Conservation (phyloP, 768 basidiomycete species). For the Calocybe gangraenosa region DNA sequence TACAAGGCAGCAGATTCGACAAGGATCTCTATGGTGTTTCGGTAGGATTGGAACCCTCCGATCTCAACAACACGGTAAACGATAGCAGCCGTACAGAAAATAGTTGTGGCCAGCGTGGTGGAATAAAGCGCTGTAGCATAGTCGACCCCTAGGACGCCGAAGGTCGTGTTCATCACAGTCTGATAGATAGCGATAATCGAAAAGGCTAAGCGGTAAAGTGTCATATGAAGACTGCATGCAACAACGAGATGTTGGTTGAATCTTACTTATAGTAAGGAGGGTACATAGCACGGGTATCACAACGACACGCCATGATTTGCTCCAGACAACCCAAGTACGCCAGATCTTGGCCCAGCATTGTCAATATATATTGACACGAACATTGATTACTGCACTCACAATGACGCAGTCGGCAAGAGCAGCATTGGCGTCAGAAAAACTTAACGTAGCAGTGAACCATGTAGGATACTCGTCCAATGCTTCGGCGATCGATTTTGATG, state of each 20-base stretch:
- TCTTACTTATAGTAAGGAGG: conserved; percentile 7
- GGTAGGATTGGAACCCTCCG: conserved; percentile 7
- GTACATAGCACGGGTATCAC: conserved; percentile 9
- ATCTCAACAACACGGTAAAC: conserved; percentile 8
- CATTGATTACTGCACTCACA: neutral
- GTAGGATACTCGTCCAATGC: conserved; percentile 11
- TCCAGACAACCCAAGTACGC: conserved; percentile 15
- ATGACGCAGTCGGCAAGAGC: conserved; percentile 10
- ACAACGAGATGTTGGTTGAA: neutral
- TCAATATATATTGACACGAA: neutral
- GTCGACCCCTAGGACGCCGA: conserved; percentile 9
- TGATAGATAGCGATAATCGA: conserved; percentile 11
- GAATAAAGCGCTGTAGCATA: conserved; percentile 13
- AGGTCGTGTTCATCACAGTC: conserved; percentile 7
- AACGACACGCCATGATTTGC: conserved; percentile 8
- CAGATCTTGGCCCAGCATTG: conserved; percentile 9
- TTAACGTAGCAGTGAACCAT: conserved; percentile 8
- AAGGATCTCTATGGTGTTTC: conserved; percentile 11
- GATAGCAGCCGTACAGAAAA: conserved; percentile 11
- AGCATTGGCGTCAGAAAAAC: conserved; percentile 9
- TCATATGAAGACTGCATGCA: neutral
- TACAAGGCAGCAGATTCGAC: conserved; percentile 11
- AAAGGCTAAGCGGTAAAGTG: conserved; percentile 2
- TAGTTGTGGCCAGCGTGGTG: conserved; percentile 9
- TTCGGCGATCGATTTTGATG: neutral